Evolutionary conservation across 371 early-diverging fungal genomes (phyloP).

Genomic region (Mucor indicus): DNA sequence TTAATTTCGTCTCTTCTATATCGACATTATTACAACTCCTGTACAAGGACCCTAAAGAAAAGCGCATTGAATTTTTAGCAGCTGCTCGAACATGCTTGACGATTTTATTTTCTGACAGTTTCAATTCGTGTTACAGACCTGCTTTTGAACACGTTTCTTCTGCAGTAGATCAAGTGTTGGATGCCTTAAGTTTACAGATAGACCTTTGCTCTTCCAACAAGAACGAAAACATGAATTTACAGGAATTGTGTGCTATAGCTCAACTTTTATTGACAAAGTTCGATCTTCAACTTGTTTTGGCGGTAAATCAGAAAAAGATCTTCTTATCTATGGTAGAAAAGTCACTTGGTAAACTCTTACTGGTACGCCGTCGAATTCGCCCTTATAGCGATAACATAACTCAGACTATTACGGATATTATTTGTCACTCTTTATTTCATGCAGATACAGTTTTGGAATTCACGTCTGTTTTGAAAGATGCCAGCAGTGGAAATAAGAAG

Average conservation of each 20-base stretch:
- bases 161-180: slow-evolving; percentile 26
- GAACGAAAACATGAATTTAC: not conserved
- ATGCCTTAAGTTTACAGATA: slow-evolving; percentile 11
- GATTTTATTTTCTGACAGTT: slow-evolving; percentile 26
- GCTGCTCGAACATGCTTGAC: slow-evolving; percentile 6
- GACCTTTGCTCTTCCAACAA: not conserved
- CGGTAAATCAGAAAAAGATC: slow-evolving; percentile 42
- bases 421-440: slow-evolving; percentile 36
- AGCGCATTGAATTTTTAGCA: slow-evolving; percentile 7
- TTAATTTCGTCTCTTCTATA: slow-evolving; percentile 20
- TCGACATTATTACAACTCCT: slow-evolving; percentile 22
- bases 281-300: slow-evolving; percentile 26
- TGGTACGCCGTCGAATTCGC: slow-evolving; percentile 21
- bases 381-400: not conserved
- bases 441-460: slow-evolving; percentile 42
- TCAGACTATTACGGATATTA: slow-evolving; percentile 15
- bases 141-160: slow-evolving; percentile 34
- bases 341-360: slow-evolving; percentile 15
- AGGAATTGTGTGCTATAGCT: slow-evolving; percentile 12
- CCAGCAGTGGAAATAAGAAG: slow-evolving; percentile 2
- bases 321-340: slow-evolving; percentile 32
- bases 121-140: slow-evolving; percentile 32
- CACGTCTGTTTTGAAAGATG: slow-evolving; percentile 31
- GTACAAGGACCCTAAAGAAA: slow-evolving; percentile 6
- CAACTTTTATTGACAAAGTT: slow-evolving; percentile 19